These are phyloP conservation scores for Saraca asoca DNA, from an alignment of 331 rosid species.

Conservation along the genomic window DNA sequence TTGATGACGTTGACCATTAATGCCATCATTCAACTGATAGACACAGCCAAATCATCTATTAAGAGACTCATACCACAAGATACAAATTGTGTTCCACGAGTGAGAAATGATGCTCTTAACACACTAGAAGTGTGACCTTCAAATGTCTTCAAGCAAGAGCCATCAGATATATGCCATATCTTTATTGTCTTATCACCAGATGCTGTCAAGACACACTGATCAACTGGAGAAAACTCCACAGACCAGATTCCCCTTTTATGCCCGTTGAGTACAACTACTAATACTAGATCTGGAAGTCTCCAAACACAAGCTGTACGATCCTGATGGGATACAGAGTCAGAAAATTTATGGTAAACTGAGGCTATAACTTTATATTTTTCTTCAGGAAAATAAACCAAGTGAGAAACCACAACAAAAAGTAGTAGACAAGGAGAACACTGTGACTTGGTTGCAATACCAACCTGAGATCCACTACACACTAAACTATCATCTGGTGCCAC, in stretches of 20 bases:
- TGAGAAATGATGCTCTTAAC: constrained; percentile 80
- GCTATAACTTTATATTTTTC: neutral
- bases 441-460: constrained; percentile 41
- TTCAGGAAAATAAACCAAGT: neutral
- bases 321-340: constrained; percentile 43
- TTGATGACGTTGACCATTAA: constrained; percentile 31
- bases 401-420: neutral
- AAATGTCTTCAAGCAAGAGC: constrained; percentile 91
- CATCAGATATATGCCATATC: constrained; percentile 94
- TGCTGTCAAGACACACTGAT: constrained; percentile 93
- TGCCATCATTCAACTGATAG: constrained; percentile 13
- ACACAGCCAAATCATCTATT: constrained; percentile 30
- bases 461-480: constrained; percentile 98
- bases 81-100: constrained; percentile 88
- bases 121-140: constrained; percentile 94
- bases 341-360: constrained; percentile 5
- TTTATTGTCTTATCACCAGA: constrained; percentile 94
- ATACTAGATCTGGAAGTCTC: constrained; percentile 90
- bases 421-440: constrained; percentile 14
- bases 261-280: constrained; percentile 71
- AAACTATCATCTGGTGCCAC: constrained; percentile 93
- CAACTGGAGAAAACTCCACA: constrained; percentile 96
- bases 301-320: constrained; percentile 95
- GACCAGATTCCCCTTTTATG: constrained; percentile 97
- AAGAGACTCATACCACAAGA: constrained; percentile 68